Base-by-base conservation (phyloP, 371 early-diverging fungal species). In the Actinomucor elegans region DNA sequence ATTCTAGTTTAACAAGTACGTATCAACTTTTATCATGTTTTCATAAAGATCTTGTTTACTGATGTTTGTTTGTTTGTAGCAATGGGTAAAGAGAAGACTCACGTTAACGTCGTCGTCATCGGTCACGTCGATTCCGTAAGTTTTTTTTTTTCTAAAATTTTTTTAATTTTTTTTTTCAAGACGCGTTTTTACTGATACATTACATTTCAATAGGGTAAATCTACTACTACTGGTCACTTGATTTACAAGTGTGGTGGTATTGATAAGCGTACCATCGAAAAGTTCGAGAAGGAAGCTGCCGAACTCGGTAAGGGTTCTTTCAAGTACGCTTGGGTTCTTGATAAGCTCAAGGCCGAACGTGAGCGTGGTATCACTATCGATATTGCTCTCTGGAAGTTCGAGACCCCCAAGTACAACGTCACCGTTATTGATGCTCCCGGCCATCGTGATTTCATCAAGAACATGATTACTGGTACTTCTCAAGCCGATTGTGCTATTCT, bases 81-180 rank as follows among this genome's bases (percentile, higher is more conserved):
- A 94, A 74, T 94, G 94, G 94, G 34, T 34, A 83, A 50, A 76
- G 91, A 92, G 86, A 88, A 88, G 75, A 84, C 80, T 85, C 91
- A 94, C 87, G 86, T 94, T 78, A 93, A 92, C 88, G 89, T 98
- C 83, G 95, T 98, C 79, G 97, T 99, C 84, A 96, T 98, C 75
- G 99, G 99, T 64, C 99, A 99, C 92, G 99, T 99, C 88, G 99
- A 96, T 85, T 94, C 95, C 67, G 94, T 94, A 80, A 96, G 94
- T 87, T 38, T 4, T 15, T 27, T 6, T 28, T 37, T 50, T 40
- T 10, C 20, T 3, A 3, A 38, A 21, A 38, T 3, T 21, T n/a
- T n/a, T n/a, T n/a, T n/a, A n/a, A n/a, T n/a, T n/a, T n/a, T n/a
- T n/a, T n/a, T n/a, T n/a, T n/a, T n/a, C n/a, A n/a, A n/a, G 38